Percentiles rank a stretch among this genome's conserved stretches.
These are phyloP conservation scores for Chernovozyma aurita DNA, from an alignment of 1,139 yeast species.

Conservation along the genomic window DNA sequence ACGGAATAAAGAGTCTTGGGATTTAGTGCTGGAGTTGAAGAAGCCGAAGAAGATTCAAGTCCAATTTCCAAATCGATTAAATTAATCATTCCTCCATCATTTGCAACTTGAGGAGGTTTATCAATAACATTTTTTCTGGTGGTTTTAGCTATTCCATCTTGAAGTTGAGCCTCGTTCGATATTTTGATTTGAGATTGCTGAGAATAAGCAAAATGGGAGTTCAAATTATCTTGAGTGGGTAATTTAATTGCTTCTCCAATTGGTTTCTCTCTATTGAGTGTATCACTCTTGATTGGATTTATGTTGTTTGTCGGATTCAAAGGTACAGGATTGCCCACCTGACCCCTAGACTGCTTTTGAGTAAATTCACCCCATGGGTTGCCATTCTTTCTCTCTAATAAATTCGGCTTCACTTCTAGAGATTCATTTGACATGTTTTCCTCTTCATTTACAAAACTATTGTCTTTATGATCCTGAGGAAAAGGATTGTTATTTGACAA, in stretches of 20 bases:
- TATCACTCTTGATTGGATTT: not conserved
- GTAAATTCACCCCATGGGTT: constrained; percentile 20
- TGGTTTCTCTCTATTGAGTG: not conserved
- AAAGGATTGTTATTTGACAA: not conserved
- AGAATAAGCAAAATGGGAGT: not conserved
- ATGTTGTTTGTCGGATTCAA: not conserved
- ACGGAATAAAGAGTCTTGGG: constrained; percentile 9
- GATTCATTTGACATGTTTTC: not conserved
- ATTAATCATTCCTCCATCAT: constrained; percentile 11
- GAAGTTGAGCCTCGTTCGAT: not conserved
- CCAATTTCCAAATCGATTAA: constrained; percentile 41
- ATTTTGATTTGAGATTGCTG: not conserved
- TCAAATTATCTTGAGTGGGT: not conserved
- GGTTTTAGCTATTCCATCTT: not conserved
- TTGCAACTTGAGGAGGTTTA: not conserved
- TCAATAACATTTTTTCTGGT: not conserved
- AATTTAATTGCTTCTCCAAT: not conserved
- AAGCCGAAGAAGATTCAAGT: constrained; percentile 28
- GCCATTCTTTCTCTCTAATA: not conserved
- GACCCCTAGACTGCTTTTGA: not conserved
- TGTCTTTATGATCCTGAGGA: not conserved
- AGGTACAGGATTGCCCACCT: not conserved
- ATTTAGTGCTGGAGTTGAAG: constrained; percentile 19
- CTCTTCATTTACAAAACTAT: not conserved
- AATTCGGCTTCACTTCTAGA: not conserved